Percentiles rank a stretch among this genome's conserved stretches.
These are phyloP conservation scores for Xylariaceae sp. DNA, from an alignment of 2,329 filamentous ascomycete genomes.

Conservation along the genomic window DNA sequence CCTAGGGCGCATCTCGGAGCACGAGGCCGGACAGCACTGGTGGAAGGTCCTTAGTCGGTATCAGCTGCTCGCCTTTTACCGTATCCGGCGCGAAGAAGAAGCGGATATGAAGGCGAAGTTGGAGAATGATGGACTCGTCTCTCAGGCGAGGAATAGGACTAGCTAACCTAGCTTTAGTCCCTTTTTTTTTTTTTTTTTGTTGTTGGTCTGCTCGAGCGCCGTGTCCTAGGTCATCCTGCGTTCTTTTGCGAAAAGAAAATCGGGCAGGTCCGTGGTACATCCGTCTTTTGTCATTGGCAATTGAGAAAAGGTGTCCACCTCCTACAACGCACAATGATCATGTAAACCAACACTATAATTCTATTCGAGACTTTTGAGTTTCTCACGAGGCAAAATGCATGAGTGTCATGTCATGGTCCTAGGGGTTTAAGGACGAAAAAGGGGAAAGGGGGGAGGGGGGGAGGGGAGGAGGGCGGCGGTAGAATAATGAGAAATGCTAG, in stretches of 20 bases:
- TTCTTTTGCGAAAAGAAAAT: neutral
- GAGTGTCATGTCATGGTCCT: neutral
- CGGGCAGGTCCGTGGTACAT: too few relatives aligned
- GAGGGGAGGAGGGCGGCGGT: neutral
- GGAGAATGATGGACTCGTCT: conserved; percentile 40
- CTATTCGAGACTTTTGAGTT: neutral
- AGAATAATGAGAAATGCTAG: conserved; percentile 1
- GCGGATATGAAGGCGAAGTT: conserved; percentile 43
- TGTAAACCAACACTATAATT: neutral
- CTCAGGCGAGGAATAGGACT: conserved; percentile 42
- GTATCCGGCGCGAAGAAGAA: conserved; percentile 64
- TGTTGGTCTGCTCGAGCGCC: too few relatives aligned
- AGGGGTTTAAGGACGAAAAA: neutral
- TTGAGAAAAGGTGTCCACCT: too few relatives aligned
- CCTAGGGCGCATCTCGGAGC: conserved; percentile 73
- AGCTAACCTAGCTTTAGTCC: conserved; percentile 35
- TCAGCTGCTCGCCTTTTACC: conserved; percentile 76
- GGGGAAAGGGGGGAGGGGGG: neutral
- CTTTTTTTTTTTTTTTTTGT: neutral
- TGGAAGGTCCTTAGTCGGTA: conserved; percentile 84
- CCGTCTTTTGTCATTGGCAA: too few relatives aligned
- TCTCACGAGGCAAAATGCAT: neutral
- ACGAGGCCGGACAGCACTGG: conserved; percentile 90
- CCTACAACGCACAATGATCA: too few relatives aligned
- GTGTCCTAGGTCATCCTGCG: too few relatives aligned